These are phyloP conservation scores for Brassica juncea DNA, from an alignment of 345 rosid genomes.

Conservation along the genomic window DNA sequence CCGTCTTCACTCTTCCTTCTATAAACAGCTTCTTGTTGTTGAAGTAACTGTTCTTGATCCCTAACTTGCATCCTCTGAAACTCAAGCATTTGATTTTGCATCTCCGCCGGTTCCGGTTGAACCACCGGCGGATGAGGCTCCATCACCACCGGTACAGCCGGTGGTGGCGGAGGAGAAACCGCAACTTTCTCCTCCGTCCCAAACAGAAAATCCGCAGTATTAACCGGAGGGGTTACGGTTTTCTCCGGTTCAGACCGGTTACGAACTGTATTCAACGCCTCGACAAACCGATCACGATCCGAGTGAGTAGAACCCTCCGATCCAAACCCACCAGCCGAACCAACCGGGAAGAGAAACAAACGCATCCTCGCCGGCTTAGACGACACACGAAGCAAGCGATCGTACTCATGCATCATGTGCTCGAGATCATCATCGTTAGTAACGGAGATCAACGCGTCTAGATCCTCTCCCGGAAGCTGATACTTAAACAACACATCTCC, in stretches of 20 bases:
- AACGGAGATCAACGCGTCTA: conserved; percentile 93
- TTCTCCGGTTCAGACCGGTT: conserved; percentile 42
- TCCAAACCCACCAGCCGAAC: conserved; percentile 45
- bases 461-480: conserved; percentile 94
- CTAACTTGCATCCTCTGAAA: neutral
- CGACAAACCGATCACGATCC: conserved; percentile 83
- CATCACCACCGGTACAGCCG: conserved; percentile 32
- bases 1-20: conserved; percentile 49
- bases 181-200: conserved; percentile 69
- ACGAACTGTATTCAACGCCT: conserved; percentile 55
- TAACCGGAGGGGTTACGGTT: conserved; percentile 35
- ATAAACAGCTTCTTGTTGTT: conserved; percentile 51
- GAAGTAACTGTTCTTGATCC: neutral
- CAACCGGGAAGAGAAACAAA: conserved; percentile 64
- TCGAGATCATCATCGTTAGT: conserved; percentile 93
- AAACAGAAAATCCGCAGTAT: conserved; percentile 70
- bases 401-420: conserved; percentile 94
- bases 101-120: conserved; percentile 17
- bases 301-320: conserved; percentile 59
- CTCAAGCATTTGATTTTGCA: conserved; percentile 20
- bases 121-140: conserved; percentile 39
- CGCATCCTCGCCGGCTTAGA: conserved; percentile 90
- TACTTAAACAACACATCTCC: conserved; percentile 70
- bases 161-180: conserved; percentile 33
- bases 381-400: conserved; percentile 65